A percentile compares a stretch with the other conserved stretches of the same genome.
Evolutionary conservation across 345 rosid species (phyloP).

Genomic region (Cardamine occulta): DNA sequence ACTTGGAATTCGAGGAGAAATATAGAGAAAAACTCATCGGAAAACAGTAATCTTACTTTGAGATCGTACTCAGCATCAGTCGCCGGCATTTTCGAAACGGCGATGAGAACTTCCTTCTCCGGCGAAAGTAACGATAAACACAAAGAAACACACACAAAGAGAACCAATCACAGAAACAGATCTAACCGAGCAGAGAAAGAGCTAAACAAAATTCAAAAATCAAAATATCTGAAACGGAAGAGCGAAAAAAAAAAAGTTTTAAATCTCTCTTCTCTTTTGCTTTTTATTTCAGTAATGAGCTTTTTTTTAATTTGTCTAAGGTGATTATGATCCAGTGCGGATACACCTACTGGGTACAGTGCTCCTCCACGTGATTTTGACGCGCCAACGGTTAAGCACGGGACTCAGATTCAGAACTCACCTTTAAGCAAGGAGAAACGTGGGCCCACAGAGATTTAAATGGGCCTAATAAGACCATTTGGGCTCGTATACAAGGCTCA

Average conservation of each 20-base stretch:
- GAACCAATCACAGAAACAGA: slow-evolving; percentile 13
- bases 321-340: slow-evolving; percentile 20
- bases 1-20: slow-evolving; percentile 5
- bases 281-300: slow-evolving; percentile 40
- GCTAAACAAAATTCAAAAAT: slow-evolving; percentile 34
- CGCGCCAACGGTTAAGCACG: slow-evolving; percentile 23
- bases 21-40: not conserved
- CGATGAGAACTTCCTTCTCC: slow-evolving; percentile 18
- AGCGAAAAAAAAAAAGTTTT: slow-evolving; percentile 29
- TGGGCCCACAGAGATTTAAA: not conserved
- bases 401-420: not conserved
- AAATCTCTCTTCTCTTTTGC: slow-evolving; percentile 25
- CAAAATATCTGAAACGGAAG: slow-evolving; percentile 39
- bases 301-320: not conserved
- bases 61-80: slow-evolving; percentile 67
- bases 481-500: not conserved
- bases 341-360: not conserved
- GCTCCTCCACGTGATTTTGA: slow-evolving; percentile 26
- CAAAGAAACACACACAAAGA: not conserved
- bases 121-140: not conserved
- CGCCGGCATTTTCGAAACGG: slow-evolving; percentile 51
- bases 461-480: not conserved
- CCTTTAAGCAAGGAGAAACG: slow-evolving; percentile 23
- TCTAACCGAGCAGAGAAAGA: slow-evolving; percentile 37
- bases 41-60: slow-evolving; percentile 46